Evolutionary conservation across 2,329 filamentous ascomycete species (phyloP).

Genomic region (Cytospora leucostoma): DNA sequence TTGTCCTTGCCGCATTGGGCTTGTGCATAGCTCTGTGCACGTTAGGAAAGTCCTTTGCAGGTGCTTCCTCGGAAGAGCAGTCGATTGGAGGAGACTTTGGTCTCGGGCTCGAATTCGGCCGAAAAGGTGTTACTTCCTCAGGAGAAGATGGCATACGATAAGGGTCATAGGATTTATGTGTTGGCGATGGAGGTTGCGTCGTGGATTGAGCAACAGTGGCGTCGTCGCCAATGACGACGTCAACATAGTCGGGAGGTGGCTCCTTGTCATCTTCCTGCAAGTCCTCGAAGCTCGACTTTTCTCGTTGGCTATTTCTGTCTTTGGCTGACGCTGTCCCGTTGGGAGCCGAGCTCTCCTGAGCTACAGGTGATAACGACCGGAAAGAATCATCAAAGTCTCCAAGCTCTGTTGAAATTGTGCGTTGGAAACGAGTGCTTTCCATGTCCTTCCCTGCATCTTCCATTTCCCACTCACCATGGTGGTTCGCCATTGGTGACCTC

Average conservation of each 20-base stretch:
- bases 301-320: background rate
- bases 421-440: background rate
- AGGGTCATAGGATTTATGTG: slow-evolving; percentile 4
- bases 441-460: background rate
- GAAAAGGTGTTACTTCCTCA: background rate
- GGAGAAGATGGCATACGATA: slow-evolving; percentile 20
- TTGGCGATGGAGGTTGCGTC: background rate
- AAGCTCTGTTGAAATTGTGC: slow-evolving; percentile 9
- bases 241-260: background rate
- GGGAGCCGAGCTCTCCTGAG: background rate
- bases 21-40: background rate
- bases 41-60: background rate
- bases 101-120: background rate
- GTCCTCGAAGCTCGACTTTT: background rate
- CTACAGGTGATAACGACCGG: background rate
- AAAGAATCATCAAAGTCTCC: slow-evolving; percentile 17
- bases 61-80: too few species aligned
- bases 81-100: background rate
- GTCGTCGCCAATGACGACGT: background rate
- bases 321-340: background rate
- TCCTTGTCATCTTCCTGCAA: background rate
- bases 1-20: background rate
- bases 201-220: background rate
- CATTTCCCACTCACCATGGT: background rate
- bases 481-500: background rate